Base-by-base conservation (phyloP, 2,329 filamentous ascomycete genomes). In the Fusarium sp. region DNA sequence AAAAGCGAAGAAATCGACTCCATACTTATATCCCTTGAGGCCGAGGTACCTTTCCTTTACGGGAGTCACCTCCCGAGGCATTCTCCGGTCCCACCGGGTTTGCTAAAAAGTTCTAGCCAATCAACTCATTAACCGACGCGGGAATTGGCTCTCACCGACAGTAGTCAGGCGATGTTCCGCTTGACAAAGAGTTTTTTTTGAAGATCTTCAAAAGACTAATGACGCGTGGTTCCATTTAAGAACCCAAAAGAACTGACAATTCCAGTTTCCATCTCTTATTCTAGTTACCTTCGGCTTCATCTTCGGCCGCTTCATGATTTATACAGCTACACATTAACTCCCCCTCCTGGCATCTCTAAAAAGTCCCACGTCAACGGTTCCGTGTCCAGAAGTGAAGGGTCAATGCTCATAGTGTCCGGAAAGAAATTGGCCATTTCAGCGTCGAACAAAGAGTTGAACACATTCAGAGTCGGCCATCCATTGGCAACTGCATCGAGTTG, bases 381-480 rank as follows among this genome's bases (percentile, higher is more conserved):
- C 1, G 3, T n/a, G 14, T 60, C 54, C 2, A 71, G 65, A 5
- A 59, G 27, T 0, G 68, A 64, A 0, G 72, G 9, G 8, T 77
- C 63, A 0, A 62, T 4, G 2, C 40, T n/a, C 1, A 62, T 32
- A 8, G 57, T 43, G 1, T 56, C 0, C 0, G 64, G n/a, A 0
- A 75, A 43, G 2, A 75, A 15, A 33, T 50, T 25, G 3, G 62
- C 32, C 43, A 72, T 67, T 4, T 75, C 72, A 1, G 70, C 38
- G 0, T 70, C 65, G 1, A 73, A 40, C 2, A 76, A 43, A 0
- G 66, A 65, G 25, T 68, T 70, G 17, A 70, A 65, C 0, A 72
- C 22, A 0, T 75, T 72, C 2, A 71, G 15, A 2, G 62, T 32
- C 0, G 67, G 65, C 64, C 45, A 54, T 35, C 57, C 58, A 0